Percentiles rank a stretch among this genome's conserved stretches.
Conservation (phyloP, 2,329 filamentous ascomycete species). For the Fusarium palustre region DNA sequence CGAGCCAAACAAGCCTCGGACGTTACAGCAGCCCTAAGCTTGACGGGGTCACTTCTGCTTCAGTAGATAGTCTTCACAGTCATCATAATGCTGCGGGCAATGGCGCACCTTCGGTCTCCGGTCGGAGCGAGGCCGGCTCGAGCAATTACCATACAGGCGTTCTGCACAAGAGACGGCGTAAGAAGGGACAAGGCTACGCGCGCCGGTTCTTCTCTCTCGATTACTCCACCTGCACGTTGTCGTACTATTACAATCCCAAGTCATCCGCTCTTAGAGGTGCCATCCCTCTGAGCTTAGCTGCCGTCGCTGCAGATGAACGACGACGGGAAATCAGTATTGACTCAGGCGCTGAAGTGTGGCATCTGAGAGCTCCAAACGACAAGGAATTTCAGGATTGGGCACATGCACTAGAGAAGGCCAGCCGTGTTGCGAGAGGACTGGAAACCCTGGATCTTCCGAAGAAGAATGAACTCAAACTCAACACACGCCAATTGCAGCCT, state of each 20-base stretch:
- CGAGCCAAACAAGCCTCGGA: constrained; percentile 65
- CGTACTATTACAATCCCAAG: constrained; percentile 95
- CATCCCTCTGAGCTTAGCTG: constrained; percentile 90
- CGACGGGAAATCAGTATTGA: constrained; percentile 95
- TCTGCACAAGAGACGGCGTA: constrained; percentile 88
- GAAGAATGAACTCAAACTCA: constrained; percentile 46
- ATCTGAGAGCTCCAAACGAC: constrained; percentile 83
- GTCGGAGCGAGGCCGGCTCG: constrained; percentile 61
- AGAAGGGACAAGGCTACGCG: constrained; percentile 93
- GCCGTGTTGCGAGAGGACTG: constrained; percentile 70
- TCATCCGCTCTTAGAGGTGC: constrained; percentile 92
- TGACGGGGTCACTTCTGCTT: constrained; percentile 62
- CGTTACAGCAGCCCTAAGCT: constrained; percentile 60
- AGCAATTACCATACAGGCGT: constrained; percentile 82
- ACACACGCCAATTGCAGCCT: constrained; percentile 44
- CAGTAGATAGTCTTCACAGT: constrained; percentile 71
- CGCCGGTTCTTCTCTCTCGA: constrained; percentile 96
- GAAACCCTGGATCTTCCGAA: constrained; percentile 53
- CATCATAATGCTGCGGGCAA: constrained; percentile 60
- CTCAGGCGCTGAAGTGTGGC: constrained; percentile 97
- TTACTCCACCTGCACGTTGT: constrained; percentile 92
- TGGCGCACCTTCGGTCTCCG: constrained; percentile 63
- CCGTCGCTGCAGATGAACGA: constrained; percentile 88
- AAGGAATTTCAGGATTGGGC: constrained; percentile 93
- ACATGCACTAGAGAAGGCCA: constrained; percentile 83